Base-by-base conservation (phyloP, 2,329 filamentous ascomycete species). In the Coniochaeta sp. region DNA sequence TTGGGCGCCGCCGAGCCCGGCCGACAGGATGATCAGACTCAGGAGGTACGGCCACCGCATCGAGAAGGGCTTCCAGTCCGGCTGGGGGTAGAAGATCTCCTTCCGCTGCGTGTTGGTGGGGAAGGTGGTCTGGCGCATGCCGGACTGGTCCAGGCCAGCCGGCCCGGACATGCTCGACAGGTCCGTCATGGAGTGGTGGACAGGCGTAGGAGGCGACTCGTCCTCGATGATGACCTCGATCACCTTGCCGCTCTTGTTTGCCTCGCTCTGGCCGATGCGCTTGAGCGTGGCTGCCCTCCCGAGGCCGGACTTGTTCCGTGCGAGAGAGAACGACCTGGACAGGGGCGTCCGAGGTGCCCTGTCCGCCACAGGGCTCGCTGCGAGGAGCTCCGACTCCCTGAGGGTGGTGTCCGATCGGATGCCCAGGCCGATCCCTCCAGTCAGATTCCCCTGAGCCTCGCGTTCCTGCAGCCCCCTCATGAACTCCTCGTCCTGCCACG, bases 51-150 rank as follows among this genome's bases (percentile, higher is more conserved):
- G 83, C 77, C 81, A 83, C 33, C 82, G 77, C 84, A 89, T 88
- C 0, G 81, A 80, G 62, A 86, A 81, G 0, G 86, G 86, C 67
- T 85, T 87, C 86, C 86, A 89, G 69, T 89, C 82, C 2, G 84
- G 82, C 61, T 84, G 81, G 0, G 85, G 84, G 63, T 84, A 87
- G 64, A 85, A 86, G 0, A 85, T 71, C 59, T 83, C 75, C 0
- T 76, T 76, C 58, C 73, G 74, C 59, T 74, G 71, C 17, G 72
- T 68, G 40, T 70, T 72, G n/a, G 65, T 64, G 3, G 74, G 70
- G 50, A 76, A 73, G 1, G 73, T 77, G 16, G 74, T 72, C 24
- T 71, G 73, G 6, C 73, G 74, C 62, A 71, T 71, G 11, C 40
- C 65, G 6, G 68, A 66, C 19, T 68, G 63, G 31, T 64, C 66